These are phyloP conservation scores for Apostasia shenzhenica DNA, from an alignment of 106 monocot species.

Conservation along the genomic window DNA sequence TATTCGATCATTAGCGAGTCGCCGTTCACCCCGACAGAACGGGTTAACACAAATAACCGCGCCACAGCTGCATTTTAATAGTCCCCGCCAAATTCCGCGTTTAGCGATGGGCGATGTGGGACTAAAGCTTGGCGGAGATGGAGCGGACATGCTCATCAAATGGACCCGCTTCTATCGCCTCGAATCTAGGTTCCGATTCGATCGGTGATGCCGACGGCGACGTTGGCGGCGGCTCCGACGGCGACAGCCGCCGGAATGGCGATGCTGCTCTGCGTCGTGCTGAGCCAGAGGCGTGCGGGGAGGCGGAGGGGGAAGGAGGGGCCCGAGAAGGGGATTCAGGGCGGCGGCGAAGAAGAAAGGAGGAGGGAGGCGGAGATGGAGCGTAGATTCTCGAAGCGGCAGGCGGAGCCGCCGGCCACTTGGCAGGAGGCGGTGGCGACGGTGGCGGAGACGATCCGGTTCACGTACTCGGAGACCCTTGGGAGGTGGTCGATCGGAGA, in stretches of 20 bases:
- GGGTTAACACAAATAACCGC: neutral
- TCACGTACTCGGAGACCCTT: slow-evolving; percentile 34
- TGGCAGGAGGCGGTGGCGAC: slow-evolving; percentile 19
- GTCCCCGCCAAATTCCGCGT: neutral
- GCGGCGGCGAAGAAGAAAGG: slow-evolving; percentile 3
- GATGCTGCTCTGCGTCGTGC: slow-evolving; percentile 45
- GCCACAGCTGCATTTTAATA: neutral
- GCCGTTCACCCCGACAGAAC: slow-evolving; percentile 73
- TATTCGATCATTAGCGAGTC: slow-evolving; percentile 79
- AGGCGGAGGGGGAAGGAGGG: slow-evolving; percentile 5
- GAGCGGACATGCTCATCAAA: no score
- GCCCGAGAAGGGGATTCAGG: neutral
- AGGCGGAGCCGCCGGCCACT: slow-evolving; percentile 18
- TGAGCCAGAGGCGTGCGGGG: slow-evolving; percentile 14
- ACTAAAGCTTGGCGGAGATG: slow-evolving; percentile 14
- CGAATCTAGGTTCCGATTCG: neutral
- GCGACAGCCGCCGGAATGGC: slow-evolving; percentile 61
- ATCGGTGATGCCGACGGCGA: neutral
- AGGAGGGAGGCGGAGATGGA: slow-evolving; percentile 5
- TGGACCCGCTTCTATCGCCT: no score
- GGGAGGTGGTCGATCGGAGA: slow-evolving; percentile 46
- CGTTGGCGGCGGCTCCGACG: slow-evolving; percentile 27
- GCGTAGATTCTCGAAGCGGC: slow-evolving; percentile 14
- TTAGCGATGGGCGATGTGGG: slow-evolving; percentile 14
- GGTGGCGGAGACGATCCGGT: slow-evolving; percentile 17